Conservation (phyloP, 495 filamentous ascomycete species). For the Acidomyces sp. region DNA sequence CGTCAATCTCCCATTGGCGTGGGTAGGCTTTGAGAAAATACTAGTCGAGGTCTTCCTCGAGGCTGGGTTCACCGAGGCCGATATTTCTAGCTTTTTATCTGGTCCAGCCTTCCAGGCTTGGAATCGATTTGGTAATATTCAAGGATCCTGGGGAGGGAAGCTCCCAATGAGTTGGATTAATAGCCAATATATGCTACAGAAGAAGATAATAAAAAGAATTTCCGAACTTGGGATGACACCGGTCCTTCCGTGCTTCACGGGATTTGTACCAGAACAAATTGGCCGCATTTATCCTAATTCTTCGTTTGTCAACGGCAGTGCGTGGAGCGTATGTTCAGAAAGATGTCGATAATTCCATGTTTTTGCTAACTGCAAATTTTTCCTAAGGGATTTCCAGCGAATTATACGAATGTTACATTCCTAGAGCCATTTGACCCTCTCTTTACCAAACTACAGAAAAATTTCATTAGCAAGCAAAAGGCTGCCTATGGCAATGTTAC, state of each 20-base stretch:
- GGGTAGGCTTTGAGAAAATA: slow-evolving; percentile 42
- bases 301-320: slow-evolving; percentile 34
- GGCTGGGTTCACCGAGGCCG: slow-evolving; percentile 33
- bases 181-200: slow-evolving; percentile 35
- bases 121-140: slow-evolving; percentile 45
- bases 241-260: slow-evolving; percentile 29
- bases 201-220: slow-evolving; percentile 39
- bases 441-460: slow-evolving; percentile 34
- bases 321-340: no score
- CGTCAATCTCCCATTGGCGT: slow-evolving; percentile 40
- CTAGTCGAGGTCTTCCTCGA: slow-evolving; percentile 38
- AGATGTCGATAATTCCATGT: no score
- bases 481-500: slow-evolving; percentile 39
- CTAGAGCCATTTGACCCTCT: slow-evolving; percentile 37
- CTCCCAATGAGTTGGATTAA: slow-evolving; percentile 37
- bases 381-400: slow-evolving; percentile 30
- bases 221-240: slow-evolving; percentile 42
- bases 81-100: slow-evolving; percentile 36
- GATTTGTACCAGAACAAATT: slow-evolving; percentile 35
- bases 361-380: no score
- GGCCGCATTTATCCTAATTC: slow-evolving; percentile 33
- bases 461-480: slow-evolving; percentile 38
- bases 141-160: slow-evolving; percentile 32
- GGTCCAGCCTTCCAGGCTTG: slow-evolving; percentile 44
- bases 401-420: slow-evolving; percentile 39